These are phyloP conservation scores for Fusarium pseudoanthophilum DNA, from an alignment of 2,329 filamentous ascomycete species.

Conservation along the genomic window DNA sequence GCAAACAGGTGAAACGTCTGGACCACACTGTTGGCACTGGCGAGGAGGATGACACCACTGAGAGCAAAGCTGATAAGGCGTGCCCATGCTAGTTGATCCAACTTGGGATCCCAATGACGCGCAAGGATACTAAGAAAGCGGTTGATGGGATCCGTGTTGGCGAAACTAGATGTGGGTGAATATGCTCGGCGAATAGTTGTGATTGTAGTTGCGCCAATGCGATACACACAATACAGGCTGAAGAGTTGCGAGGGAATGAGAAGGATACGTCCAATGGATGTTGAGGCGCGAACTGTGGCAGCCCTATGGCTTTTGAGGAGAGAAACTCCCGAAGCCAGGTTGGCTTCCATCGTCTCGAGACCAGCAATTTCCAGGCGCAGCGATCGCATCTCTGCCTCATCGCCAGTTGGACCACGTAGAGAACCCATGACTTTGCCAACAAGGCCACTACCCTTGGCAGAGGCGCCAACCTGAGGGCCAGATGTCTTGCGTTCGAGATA, in stretches of 20 bases:
- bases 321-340: constrained; percentile 72
- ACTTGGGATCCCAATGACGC: constrained; percentile 83
- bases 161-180: constrained; percentile 61
- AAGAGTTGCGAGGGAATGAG: constrained; percentile 74
- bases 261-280: constrained; percentile 71
- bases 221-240: constrained; percentile 85
- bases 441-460: constrained; percentile 61
- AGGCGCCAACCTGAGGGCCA: constrained; percentile 43
- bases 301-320: constrained; percentile 71
- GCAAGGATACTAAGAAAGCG: constrained; percentile 82
- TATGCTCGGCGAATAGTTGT: constrained; percentile 70
- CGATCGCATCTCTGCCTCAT: constrained; percentile 67
- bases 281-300: constrained; percentile 74
- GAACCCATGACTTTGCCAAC: constrained; percentile 79
- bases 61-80: constrained; percentile 87
- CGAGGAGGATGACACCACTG: constrained; percentile 83
- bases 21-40: constrained; percentile 83
- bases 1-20: constrained; percentile 87
- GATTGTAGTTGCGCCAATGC: constrained; percentile 77
- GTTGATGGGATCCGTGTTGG: constrained; percentile 83
- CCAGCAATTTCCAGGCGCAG: constrained; percentile 82
- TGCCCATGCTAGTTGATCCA: constrained; percentile 85
- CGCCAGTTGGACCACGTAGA: constrained; percentile 71
- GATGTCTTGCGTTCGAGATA: constrained; percentile 72
- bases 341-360: constrained; percentile 81